Evolutionary conservation across 129 eudicot species (phyloP).

Genomic region (Kitagawia praeruptora): DNA sequence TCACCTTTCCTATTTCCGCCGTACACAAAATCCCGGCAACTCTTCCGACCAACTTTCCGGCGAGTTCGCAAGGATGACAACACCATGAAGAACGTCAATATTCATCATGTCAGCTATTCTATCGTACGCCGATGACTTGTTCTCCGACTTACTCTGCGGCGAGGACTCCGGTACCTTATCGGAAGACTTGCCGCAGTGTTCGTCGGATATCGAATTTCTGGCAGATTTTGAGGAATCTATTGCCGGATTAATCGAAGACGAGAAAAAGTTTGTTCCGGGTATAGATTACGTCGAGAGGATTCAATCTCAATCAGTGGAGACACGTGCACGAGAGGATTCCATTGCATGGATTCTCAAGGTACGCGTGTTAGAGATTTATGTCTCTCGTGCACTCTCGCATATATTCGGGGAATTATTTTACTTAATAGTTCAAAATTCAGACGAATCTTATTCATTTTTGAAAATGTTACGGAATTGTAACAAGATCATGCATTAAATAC

Average conservation of each 20-base stretch:
- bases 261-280: constrained; percentile 51
- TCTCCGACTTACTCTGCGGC: constrained; percentile 82
- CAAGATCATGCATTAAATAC: no score
- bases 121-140: constrained; percentile 54
- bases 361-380: not conserved
- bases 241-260: constrained; percentile 66
- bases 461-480: no score
- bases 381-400: not conserved
- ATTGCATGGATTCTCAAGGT: constrained; percentile 97
- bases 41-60: constrained; percentile 26
- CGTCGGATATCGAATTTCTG: constrained; percentile 42
- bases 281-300: constrained; percentile 38
- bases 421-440: no score
- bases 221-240: constrained; percentile 60
- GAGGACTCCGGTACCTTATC: constrained; percentile 62
- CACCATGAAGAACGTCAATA: constrained; percentile 33
- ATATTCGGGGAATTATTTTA: not conserved
- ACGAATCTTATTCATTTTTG: no score
- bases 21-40: constrained; percentile 5
- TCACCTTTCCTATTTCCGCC: constrained; percentile 12
- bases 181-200: constrained; percentile 48
- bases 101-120: constrained; percentile 50
- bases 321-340: constrained; percentile 65
- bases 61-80: constrained; percentile 20
- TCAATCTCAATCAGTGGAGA: constrained; percentile 47